Evolutionary conservation across 1,139 yeast genomes (phyloP).

Genomic region (Hyphopichia fennica): DNA sequence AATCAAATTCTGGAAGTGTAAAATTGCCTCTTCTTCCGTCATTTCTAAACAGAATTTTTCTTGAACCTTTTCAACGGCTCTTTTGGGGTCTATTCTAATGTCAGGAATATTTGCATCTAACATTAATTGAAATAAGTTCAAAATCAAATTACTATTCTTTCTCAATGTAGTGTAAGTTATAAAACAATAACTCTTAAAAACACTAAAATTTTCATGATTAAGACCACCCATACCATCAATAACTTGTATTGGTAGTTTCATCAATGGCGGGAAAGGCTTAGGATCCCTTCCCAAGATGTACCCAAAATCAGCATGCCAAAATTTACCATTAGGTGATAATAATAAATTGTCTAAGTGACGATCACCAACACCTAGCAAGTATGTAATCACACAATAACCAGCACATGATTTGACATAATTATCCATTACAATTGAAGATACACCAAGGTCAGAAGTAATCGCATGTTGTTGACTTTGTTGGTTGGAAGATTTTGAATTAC

Average conservation of each 20-base stretch:
- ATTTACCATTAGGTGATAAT: slow-evolving; percentile 71
- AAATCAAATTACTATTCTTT: slow-evolving; percentile 83
- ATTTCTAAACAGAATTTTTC: slow-evolving; percentile 92
- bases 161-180: slow-evolving; percentile 90
- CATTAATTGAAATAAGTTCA: slow-evolving; percentile 92
- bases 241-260: slow-evolving; percentile 96
- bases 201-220: slow-evolving; percentile 76
- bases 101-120: slow-evolving; percentile 91
- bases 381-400: slow-evolving; percentile 96
- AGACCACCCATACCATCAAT: slow-evolving; percentile 98
- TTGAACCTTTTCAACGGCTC: slow-evolving; percentile 84
- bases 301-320: slow-evolving; percentile 97
- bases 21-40: slow-evolving; percentile 93
- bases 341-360: slow-evolving; percentile 90
- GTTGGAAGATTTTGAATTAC: slow-evolving; percentile 3
- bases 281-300: slow-evolving; percentile 96
- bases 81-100: slow-evolving; percentile 69
- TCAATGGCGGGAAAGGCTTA: slow-evolving; percentile 96
- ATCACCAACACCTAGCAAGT: slow-evolving; percentile 93
- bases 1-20: slow-evolving; percentile 90
- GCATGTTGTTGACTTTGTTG: slow-evolving; percentile 21
- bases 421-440: slow-evolving; percentile 79
- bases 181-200: slow-evolving; percentile 90
- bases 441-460: slow-evolving; percentile 63
- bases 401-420: slow-evolving; percentile 95